Evolutionary conservation across 1,284 basidiomycete species (phyloP).

Genomic region (Cutaneotrichosporon curvatum): DNA sequence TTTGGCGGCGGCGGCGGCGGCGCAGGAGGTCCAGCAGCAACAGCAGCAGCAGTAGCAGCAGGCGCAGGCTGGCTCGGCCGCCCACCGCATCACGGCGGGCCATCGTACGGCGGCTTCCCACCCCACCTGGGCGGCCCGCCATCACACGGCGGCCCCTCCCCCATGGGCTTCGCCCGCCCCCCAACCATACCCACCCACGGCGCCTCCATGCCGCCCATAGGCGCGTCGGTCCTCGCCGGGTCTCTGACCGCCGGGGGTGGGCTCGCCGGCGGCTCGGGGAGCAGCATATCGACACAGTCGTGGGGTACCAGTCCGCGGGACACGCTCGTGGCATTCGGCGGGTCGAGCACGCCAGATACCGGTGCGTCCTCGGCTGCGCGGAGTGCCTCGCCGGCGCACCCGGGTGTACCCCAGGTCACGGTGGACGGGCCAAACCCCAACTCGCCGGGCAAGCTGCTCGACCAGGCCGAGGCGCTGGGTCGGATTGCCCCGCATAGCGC

Average conservation of each 20-base stretch:
- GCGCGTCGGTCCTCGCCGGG: conserved; percentile 40
- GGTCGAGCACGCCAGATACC: neutral
- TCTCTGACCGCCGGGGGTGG: conserved; percentile 23
- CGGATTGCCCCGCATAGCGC: neutral
- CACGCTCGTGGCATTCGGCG: neutral
- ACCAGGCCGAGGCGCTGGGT: neutral
- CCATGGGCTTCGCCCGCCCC: conserved; percentile 7
- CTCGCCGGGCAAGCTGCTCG: conserved; percentile 1
- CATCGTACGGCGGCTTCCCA: conserved; percentile 27
- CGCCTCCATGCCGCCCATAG: conserved; percentile 19
- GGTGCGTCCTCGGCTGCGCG: neutral
- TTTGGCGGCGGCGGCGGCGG: conserved; percentile 7
- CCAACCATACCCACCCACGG: conserved; percentile 15
- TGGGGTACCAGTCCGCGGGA: neutral
- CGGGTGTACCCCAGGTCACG: too few relatives aligned
- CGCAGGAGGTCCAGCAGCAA: too few relatives aligned
- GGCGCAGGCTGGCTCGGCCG: conserved; percentile 9
- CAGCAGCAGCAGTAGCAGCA: too few relatives aligned
- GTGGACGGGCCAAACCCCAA: too few relatives aligned
- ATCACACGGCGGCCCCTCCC: conserved; percentile 10
- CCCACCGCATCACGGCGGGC: conserved; percentile 14
- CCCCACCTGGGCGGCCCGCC: conserved; percentile 16
- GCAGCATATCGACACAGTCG: neutral
- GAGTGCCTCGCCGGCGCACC: neutral
- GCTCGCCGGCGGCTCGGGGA: neutral